phyloP scores from a whole-genome alignment of 441 rosid species.

The Gossypium davidsonii region DNA sequence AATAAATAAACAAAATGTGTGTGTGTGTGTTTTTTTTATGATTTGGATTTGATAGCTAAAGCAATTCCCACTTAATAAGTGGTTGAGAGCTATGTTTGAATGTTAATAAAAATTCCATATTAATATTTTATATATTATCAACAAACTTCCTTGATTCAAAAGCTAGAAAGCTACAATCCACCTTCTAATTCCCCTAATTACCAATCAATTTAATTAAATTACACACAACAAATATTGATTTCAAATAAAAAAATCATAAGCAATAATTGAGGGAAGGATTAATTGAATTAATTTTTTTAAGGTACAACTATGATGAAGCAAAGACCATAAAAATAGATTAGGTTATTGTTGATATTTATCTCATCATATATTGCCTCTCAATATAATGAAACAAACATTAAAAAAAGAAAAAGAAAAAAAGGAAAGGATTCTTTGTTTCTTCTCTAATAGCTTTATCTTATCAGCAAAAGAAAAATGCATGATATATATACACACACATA shows the following conservation, averaged over 20 bases:
- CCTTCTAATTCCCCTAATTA: background rate
- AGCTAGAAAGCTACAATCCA: conserved; percentile 8
- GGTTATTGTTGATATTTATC: background rate
- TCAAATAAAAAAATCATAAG: background rate
- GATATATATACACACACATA: background rate
- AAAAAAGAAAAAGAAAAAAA: too few species aligned
- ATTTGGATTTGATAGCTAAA: conserved; percentile 15
- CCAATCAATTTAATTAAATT: background rate
- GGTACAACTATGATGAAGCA: too few species aligned
- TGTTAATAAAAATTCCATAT: background rate
- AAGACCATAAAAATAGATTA: background rate
- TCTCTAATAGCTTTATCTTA: too few species aligned
- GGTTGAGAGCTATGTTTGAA: background rate
- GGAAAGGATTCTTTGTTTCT: background rate
- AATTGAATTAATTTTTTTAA: too few species aligned
- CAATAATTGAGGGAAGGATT: background rate
- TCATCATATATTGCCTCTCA: background rate
- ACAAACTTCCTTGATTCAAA: conserved; percentile 4
- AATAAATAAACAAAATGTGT: background rate
- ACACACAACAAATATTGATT: background rate
- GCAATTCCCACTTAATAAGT: background rate
- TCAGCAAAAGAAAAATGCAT: too few species aligned
- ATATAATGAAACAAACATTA: background rate
- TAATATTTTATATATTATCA: background rate
- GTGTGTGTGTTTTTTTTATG: background rate